Percentiles rank a stretch among this genome's conserved stretches.
These are phyloP conservation scores for Blastomyces emzantsi DNA, from an alignment of 2,329 filamentous ascomycete genomes.

Conservation along the genomic window DNA sequence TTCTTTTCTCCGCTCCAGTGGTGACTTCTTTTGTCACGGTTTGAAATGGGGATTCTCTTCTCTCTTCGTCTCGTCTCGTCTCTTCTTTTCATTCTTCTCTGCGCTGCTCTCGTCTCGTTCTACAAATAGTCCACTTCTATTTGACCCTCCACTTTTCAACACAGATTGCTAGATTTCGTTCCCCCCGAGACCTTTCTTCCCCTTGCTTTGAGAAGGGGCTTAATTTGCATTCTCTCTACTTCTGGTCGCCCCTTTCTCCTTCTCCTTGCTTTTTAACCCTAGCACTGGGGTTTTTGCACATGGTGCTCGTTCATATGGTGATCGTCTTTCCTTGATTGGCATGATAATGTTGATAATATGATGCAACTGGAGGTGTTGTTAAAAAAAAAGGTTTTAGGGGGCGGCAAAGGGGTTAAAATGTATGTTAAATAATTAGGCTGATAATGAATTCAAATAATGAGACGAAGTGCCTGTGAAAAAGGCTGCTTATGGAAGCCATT, in stretches of 20 bases:
- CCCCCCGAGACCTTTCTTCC: no score
- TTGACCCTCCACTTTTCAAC: background rate
- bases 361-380: background rate
- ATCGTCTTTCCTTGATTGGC: background rate
- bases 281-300: conserved; percentile 1
- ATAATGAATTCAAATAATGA: background rate
- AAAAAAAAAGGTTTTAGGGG: background rate
- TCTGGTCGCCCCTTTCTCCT: background rate
- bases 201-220: background rate
- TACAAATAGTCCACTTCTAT: background rate
- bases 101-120: background rate
- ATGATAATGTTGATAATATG: background rate
- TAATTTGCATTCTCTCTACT: background rate
- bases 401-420: background rate
- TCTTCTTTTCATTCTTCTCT: background rate
- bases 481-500: background rate
- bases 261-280: background rate
- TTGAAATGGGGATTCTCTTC: background rate
- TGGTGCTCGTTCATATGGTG: background rate
- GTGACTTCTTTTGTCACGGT: background rate
- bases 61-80: background rate
- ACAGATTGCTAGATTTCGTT: conserved; percentile 1
- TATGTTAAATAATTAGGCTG: background rate
- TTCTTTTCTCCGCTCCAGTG: background rate
- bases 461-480: background rate